These are phyloP conservation scores for Persicaria tinctoria DNA, from an alignment of 148 eudicot genomes.

Conservation along the genomic window DNA sequence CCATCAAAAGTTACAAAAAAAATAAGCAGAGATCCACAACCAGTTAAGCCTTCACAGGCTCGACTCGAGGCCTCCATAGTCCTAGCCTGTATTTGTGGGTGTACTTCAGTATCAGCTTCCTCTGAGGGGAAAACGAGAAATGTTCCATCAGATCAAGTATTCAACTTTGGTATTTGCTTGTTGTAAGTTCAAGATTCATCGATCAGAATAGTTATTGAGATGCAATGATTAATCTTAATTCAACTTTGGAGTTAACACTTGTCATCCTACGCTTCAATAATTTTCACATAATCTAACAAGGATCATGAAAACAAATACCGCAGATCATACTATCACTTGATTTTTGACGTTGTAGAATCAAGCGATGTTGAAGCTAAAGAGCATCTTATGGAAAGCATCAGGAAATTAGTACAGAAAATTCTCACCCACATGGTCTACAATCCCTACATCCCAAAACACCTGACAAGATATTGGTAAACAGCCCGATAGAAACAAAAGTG, in stretches of 20 bases:
- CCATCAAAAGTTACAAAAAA: neutral
- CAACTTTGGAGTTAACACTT: neutral
- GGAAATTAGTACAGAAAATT: neutral
- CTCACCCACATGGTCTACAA: neutral
- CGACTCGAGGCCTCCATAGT: slow-evolving; percentile 69
- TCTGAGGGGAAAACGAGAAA: slow-evolving; percentile 13
- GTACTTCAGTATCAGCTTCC: slow-evolving; percentile 58
- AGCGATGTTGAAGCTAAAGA: too few relatives aligned
- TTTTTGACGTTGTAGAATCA: too few relatives aligned
- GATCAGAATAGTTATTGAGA: neutral
- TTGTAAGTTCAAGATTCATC: neutral
- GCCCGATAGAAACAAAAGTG: neutral
- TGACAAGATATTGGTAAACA: too few relatives aligned
- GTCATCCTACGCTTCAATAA: neutral
- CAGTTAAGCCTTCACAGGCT: slow-evolving; percentile 34
- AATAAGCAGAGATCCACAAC: neutral
- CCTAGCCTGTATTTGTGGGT: slow-evolving; percentile 68
- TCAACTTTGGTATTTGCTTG: neutral
- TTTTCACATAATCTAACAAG: neutral
- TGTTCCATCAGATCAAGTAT: slow-evolving; percentile 1
- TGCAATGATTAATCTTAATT: neutral
- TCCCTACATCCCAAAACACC: neutral
- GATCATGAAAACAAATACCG: neutral
- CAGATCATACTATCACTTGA: neutral
- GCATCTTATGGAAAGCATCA: neutral